Evolutionary conservation across 2,329 filamentous ascomycete species (phyloP), one percentile per base, ranked within the genome.

Genomic region (Diaporthe destruens): DNA sequence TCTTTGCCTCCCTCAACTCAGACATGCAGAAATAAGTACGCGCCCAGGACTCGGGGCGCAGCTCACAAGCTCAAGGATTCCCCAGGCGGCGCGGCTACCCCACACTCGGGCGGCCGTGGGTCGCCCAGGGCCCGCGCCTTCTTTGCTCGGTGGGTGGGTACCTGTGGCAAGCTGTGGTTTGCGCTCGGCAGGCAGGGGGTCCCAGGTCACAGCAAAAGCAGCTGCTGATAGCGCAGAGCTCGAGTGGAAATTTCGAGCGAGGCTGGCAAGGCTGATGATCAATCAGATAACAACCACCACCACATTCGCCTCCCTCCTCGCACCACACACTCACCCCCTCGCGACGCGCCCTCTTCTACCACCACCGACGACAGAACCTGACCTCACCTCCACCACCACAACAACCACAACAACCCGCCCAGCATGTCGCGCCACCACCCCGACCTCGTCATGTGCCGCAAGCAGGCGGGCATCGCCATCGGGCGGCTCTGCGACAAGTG

Each of bases 391-490:
- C n/a, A 55, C 25, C 32, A 53, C 34, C 61, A 18, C 53, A 9
- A 14, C 36, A 39, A 29, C n/a, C 39, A 44, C 16, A 2, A 59
- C 20, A 70, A 68, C 47, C 20, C 34, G 66, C 32, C 74, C 80
- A 87, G 47, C 81, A 97, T 97, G 94, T 97, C 94, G 81, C 94
- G 94, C 86, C 94, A 97, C 89, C 94, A 98, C 83, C 95, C 95
- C 84, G 96, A 99, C 87, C 92, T 99, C 77, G 96, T 99, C 79
- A 98, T 98, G 96, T 99, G 96, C 90, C 95, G 96, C 87, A 99
- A 99, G 87, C 96, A 98, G 83, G 88, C 96, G 74, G 96, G 96
- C 85, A 98, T 98, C 82, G 94, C 95, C 80, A 98, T 99, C 89
- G 96, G 96, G 82, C 95, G 96, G 72, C 94, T 99, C 81, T 99